Conservation (phyloP, 371 early-diverging fungal species). For the Phascolomyces articulosus region DNA sequence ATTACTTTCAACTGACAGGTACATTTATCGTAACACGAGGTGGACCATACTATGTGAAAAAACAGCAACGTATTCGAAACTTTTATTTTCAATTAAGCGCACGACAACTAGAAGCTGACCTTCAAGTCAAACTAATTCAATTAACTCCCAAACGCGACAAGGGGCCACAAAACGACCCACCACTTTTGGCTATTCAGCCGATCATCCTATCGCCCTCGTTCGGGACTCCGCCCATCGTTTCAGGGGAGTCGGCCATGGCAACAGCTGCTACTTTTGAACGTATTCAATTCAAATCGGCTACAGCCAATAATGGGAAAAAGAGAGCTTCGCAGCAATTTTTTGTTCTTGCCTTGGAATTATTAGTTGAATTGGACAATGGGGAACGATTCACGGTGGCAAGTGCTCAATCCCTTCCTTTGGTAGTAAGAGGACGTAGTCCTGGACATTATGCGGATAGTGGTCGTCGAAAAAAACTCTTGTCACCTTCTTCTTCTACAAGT, state of each 20-base stretch:
- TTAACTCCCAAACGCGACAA: conserved; percentile 90
- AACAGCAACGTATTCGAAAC: conserved; percentile 29
- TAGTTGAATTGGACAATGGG: conserved; percentile 52
- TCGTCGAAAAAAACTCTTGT: neutral
- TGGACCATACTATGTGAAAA: conserved; percentile 17
- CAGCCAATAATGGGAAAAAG: conserved; percentile 87
- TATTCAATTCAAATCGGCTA: conserved; percentile 90
- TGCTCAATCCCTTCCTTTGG: conserved; percentile 71
- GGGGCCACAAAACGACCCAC: conserved; percentile 77
- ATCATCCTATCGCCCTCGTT: conserved; percentile 23
- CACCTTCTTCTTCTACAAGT: neutral
- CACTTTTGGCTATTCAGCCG: conserved; percentile 52
- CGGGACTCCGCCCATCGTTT: conserved; percentile 35
- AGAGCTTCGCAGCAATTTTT: conserved; percentile 87
- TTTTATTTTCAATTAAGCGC: conserved; percentile 61
- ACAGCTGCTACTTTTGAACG: conserved; percentile 76
- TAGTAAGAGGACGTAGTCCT: conserved; percentile 89
- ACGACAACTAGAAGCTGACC: conserved; percentile 43
- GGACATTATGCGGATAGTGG: conserved; percentile 73
- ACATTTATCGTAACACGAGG: conserved; percentile 26
- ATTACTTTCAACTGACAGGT: conserved; percentile 79
- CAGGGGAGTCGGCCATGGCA: conserved; percentile 28
- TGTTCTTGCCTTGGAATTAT: conserved; percentile 63
- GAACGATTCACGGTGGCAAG: conserved; percentile 54
- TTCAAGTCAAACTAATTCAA: conserved; percentile 76